Evolutionary conservation across 768 basidiomycete genomes (phyloP).

Genomic region (Paxillus ammoniavirescens): DNA sequence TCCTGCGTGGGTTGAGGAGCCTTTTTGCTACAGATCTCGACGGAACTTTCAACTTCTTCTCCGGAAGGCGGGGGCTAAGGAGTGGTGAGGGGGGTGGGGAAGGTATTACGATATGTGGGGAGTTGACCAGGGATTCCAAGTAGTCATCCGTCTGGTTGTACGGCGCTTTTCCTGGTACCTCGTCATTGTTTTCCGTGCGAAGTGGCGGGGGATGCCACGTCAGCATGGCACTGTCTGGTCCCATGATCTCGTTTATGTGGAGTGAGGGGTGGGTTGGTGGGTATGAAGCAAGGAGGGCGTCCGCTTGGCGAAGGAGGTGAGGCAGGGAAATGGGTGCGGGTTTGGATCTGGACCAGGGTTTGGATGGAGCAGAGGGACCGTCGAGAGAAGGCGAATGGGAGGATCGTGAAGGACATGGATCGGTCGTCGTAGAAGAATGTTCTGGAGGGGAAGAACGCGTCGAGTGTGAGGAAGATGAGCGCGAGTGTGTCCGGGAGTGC

Average conservation of each 20-base stretch:
- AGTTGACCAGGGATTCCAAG: slow-evolving; percentile 23
- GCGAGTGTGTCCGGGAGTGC: slow-evolving; percentile 1
- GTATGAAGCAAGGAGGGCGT: slow-evolving; percentile 53
- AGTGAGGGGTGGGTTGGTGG: slow-evolving; percentile 62
- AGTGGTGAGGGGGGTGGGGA: slow-evolving; percentile 23
- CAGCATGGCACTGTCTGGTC: slow-evolving; percentile 71
- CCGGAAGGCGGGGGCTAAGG: slow-evolving; percentile 3
- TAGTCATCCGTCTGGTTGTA: slow-evolving; percentile 27
- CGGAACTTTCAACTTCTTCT: slow-evolving; percentile 20
- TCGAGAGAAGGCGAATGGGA: not conserved
- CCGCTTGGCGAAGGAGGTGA: slow-evolving; percentile 53
- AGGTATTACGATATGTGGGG: slow-evolving; percentile 23
- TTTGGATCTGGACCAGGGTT: slow-evolving; percentile 13
- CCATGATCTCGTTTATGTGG: slow-evolving; percentile 60
- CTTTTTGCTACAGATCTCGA: slow-evolving; percentile 7
- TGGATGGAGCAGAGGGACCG: slow-evolving; percentile 1
- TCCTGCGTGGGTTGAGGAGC: slow-evolving; percentile 13
- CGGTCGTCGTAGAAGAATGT: not conserved
- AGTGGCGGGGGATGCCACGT: slow-evolving; percentile 55
- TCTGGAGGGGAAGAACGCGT: not conserved
- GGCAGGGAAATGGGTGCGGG: slow-evolving; percentile 40
- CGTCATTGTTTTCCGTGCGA: slow-evolving; percentile 4
- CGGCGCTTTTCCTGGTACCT: slow-evolving; percentile 22
- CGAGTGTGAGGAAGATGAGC: slow-evolving; percentile 5
- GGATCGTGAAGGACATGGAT: slow-evolving; percentile 1